Conservation (phyloP, 257 asterid species). For the Cordia subcordata region DNA sequence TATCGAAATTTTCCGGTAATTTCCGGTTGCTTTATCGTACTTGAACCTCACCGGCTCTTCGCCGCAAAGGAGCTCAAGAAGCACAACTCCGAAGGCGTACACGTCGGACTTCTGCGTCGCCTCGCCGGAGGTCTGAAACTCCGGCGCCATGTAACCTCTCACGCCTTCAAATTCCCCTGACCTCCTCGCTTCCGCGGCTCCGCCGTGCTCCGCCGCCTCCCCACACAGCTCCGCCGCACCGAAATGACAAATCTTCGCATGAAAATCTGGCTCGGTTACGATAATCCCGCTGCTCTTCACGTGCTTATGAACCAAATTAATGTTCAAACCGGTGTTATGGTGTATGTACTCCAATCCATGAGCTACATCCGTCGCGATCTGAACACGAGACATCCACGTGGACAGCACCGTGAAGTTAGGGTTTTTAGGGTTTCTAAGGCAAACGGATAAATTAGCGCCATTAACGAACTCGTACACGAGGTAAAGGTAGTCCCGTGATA, state of each 20-base stretch:
- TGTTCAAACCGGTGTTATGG: constrained; percentile 64
- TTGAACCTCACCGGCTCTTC: constrained; percentile 63
- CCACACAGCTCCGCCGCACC: constrained; percentile 98
- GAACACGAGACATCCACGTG: constrained; percentile 85
- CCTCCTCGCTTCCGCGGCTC: constrained; percentile 11
- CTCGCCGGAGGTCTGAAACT: constrained; percentile 58
- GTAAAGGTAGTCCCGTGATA: constrained; percentile 70
- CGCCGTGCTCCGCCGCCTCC: constrained; percentile 38
- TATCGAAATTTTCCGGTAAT: constrained; percentile 30
- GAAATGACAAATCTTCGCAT: constrained; percentile 88
- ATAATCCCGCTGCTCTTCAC: constrained; percentile 84
- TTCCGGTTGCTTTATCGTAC: constrained; percentile 49
- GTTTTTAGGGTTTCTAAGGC: constrained; percentile 61
- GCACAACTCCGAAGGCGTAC: constrained; percentile 82
- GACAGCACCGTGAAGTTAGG: constrained; percentile 75
- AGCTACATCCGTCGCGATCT: constrained; percentile 80
- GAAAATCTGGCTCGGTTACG: constrained; percentile 66
- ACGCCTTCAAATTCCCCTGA: constrained; percentile 64
- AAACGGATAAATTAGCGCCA: constrained; percentile 59
- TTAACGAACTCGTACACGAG: constrained; percentile 64
- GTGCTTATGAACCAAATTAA: constrained; percentile 83
- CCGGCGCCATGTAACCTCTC: constrained; percentile 94
- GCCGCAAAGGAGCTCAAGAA: constrained; percentile 78
- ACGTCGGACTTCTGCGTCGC: constrained; percentile 92
- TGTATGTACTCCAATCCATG: constrained; percentile 88